Percentiles rank a stretch among this genome's conserved stretches.
Evolutionary conservation across 306 rosid species (phyloP).

Genomic region (Psophocarpus tetragonolobus): DNA sequence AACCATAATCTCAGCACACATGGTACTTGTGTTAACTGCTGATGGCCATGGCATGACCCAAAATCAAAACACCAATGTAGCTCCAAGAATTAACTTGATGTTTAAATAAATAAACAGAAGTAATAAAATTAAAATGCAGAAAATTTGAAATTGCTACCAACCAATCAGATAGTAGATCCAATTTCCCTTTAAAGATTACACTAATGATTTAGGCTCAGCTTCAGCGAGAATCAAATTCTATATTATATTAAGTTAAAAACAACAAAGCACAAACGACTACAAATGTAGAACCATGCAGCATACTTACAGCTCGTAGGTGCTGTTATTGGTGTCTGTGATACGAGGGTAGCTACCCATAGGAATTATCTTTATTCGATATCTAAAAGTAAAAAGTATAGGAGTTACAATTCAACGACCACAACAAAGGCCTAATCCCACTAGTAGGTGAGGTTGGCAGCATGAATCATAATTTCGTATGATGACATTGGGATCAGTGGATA

Average conservation of each 20-base stretch:
- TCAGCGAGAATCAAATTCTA: background rate
- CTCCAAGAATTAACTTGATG: background rate
- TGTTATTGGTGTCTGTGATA: conserved; percentile 73
- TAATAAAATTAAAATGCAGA: background rate
- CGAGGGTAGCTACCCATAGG: conserved; percentile 99
- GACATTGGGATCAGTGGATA: background rate
- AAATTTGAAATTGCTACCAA: conserved; percentile 12
- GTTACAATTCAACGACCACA: background rate
- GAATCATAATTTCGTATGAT: background rate
- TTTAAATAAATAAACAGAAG: background rate
- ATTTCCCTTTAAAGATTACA: conserved; percentile 17
- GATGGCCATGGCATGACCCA: conserved; percentile 8
- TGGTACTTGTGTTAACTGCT: background rate
- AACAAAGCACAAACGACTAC: background rate
- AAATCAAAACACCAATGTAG: conserved; percentile 9
- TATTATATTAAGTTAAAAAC: background rate
- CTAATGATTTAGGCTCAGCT: conserved; percentile 10
- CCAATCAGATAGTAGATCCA: conserved; percentile 23
- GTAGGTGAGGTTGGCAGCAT: background rate
- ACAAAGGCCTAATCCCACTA: background rate
- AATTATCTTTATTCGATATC: conserved; percentile 89
- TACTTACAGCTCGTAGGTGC: conserved; percentile 87
- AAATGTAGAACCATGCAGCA: background rate
- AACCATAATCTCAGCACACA: conserved; percentile 23
- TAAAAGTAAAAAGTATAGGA: conserved; percentile 54